phyloP scores from a whole-genome alignment of 805 yeast species.

The Ogataea zsoltii region DNA sequence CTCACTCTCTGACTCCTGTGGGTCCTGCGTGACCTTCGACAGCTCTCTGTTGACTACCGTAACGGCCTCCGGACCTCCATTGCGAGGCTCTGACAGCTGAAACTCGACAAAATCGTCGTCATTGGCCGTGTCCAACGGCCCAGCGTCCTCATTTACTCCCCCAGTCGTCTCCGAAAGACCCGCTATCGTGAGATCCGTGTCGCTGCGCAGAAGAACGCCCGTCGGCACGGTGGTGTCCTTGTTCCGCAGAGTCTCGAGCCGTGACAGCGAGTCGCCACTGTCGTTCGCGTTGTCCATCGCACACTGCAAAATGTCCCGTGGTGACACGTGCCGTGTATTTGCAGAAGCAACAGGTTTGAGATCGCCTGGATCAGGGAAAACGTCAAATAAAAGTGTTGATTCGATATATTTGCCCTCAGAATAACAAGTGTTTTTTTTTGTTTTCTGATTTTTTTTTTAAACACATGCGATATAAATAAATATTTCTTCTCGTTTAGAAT shows the following conservation, averaged over 20 bases:
- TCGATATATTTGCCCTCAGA: not conserved
- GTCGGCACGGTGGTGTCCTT: slow-evolving; percentile 5
- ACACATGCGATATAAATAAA: too few relatives aligned
- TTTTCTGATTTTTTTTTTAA: too few relatives aligned
- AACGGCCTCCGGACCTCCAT: slow-evolving; percentile 20
- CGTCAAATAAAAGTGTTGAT: not conserved
- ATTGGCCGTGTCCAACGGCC: not conserved
- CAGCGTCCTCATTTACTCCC: not conserved
- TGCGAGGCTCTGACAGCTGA: slow-evolving; percentile 18
- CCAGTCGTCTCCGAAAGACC: not conserved
- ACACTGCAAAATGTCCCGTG: not conserved
- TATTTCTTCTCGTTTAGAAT: too few relatives aligned
- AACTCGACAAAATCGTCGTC: slow-evolving; percentile 32
- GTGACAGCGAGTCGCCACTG: slow-evolving; percentile 5
- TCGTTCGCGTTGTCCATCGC: not conserved
- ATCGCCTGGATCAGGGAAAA: too few relatives aligned
- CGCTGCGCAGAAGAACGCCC: slow-evolving; percentile 6
- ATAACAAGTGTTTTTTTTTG: too few relatives aligned
- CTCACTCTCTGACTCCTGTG: not conserved
- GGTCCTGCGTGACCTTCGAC: slow-evolving; percentile 3
- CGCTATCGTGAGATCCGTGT: slow-evolving; percentile 7
- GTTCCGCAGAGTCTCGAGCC: slow-evolving; percentile 2
- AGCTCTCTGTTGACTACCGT: slow-evolving; percentile 22
- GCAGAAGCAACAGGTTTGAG: too few relatives aligned
- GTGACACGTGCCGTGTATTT: not conserved